Evolutionary conservation across 2,329 filamentous ascomycete species (phyloP), one percentile per base, ranked within the genome.

Genomic region (Calonectria crousiana): DNA sequence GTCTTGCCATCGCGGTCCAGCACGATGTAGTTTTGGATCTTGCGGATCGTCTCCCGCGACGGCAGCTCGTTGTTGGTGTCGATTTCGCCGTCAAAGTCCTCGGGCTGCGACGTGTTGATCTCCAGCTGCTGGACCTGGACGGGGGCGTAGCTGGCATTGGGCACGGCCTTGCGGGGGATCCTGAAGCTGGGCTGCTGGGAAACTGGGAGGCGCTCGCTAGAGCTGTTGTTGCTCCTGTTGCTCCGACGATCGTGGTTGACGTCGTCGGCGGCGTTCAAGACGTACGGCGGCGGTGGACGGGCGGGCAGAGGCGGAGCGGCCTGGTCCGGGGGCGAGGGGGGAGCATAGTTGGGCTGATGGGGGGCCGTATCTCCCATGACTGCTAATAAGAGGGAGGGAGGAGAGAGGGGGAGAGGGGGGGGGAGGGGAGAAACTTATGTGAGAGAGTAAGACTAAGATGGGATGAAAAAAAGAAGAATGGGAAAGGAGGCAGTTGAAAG

Each of bases 1-100:
- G 89, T 84, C 70, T 90, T 91, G 71, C 92, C 92, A 72, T 92
- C 83, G 47, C 86, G 86, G 82, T 94, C 93, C 53, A 93, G 88
- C 18, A 95, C 87, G 0, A 88, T 84, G 80, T 90, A 89, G 76
- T 88, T 82, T 75, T 90, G 89, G 51, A 93, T 87, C 77, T 86
- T 87, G 69, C 84, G 85, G 32, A 93, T 82, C 4, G 85, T 87
- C 69, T 87, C 85, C 26, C 81, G 78, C 0, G 88, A 85, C 0
- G 92, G 92, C 3, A 92, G 79, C 47, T 89, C 86, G 79, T 93
- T 87, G 80, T 88, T 89, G 14, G 88, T 92, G 64, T 86, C 83
- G 20, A 92, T 84, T 67, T 90, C 86, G 75, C 90, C 91, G 13
- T 88, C 85, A 79, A 92, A 92, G 77, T 93, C 90, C 34, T 82